Conservation (phyloP, 352 stramenopile genomes). For the Phytopythium montanum region DNA sequence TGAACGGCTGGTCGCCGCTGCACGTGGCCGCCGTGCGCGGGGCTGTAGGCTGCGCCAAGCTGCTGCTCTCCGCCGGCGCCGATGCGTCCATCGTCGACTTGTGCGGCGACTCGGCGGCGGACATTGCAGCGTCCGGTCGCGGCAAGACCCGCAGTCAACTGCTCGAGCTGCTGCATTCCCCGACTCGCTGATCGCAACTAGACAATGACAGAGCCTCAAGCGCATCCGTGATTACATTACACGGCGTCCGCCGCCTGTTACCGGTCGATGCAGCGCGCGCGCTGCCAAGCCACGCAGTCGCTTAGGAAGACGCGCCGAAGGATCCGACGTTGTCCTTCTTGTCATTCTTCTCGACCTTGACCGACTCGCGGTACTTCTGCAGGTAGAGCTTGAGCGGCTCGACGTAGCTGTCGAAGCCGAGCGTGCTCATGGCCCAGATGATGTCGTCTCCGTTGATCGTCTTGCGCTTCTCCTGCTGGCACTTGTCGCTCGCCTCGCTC, state of each 20-base stretch:
- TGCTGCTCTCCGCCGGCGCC: conserved; percentile 44
- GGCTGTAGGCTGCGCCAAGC: conserved; percentile 32
- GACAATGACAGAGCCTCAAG: not conserved
- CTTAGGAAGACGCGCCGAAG: conserved; percentile 81
- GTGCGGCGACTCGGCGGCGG: conserved; percentile 50
- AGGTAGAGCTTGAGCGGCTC: conserved; percentile 99
- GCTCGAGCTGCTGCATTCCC: conserved; percentile 30
- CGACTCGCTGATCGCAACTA: not conserved
- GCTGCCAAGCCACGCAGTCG: not conserved
- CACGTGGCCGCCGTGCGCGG: conserved; percentile 63
- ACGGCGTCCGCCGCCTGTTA: too few species aligned
- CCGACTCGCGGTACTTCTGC: conserved; percentile 96
- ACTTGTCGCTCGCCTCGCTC: conserved; percentile 98
- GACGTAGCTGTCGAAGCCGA: conserved; percentile 99
- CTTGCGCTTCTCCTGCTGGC: conserved; percentile 99
- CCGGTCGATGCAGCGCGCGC: too few species aligned
- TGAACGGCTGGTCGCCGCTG: conserved; percentile 67
- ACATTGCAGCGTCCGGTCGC: conserved; percentile 30
- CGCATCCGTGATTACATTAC: not conserved
- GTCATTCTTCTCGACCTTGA: conserved; percentile 90
- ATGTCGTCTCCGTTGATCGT: conserved; percentile 99
- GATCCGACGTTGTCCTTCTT: conserved; percentile 89
- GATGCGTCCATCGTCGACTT: conserved; percentile 32
- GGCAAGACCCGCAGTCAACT: conserved; percentile 41
- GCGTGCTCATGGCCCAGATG: conserved; percentile 98